Base-by-base conservation (phyloP, 257 asterid species). In the Datura wrightii region DNA sequence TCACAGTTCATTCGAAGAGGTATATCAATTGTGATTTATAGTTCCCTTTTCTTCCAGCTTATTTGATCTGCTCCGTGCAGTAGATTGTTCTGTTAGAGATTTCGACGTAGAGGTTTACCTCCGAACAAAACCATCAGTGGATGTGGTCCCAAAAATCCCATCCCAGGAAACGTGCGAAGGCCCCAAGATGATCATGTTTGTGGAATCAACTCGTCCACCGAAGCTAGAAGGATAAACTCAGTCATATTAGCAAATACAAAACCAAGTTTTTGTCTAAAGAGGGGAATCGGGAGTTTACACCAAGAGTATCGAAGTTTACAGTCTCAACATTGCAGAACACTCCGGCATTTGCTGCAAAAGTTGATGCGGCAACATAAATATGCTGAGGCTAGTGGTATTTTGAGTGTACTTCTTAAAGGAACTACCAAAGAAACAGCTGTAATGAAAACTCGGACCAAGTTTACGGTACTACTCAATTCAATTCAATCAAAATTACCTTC, bases 381-480 rank as follows among this genome's bases (percentile, higher is more conserved):
- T 98, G 86, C 24, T 8, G 97, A 92, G 85, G 97, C 97, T 31
- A 87, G 97, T 82, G 99, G 97, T 53, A 94, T 91, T 15, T 56
- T 96, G 78, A 90, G 94, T 18, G 93, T 92, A 34, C 92, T 96
- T 90, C 91, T 93, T 79, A 92, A 88, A 82, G 97, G 88, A 24
- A 88, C 93, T 48, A 53, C 84, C 31, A 85, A 59, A 6, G 98
- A 94, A 76, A 71, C 6, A 2, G 89, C 97, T 66, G 4, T 85
- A 6, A 79, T 89, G 0, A 85, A 89, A 60, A 96, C 90, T 87
- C 97, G 97, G 2, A 83, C 85, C 59, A 96, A 96, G 89, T 96
- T 89, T 88, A 82, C 83, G 97, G 98, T 96, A 90, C 36, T 16
- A 2, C 31, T 13, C 19, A 24, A 24, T 74, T 74, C 18, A 74